Conservation (phyloP, 1,284 basidiomycete species). For the Golubevia sp. region DNA sequence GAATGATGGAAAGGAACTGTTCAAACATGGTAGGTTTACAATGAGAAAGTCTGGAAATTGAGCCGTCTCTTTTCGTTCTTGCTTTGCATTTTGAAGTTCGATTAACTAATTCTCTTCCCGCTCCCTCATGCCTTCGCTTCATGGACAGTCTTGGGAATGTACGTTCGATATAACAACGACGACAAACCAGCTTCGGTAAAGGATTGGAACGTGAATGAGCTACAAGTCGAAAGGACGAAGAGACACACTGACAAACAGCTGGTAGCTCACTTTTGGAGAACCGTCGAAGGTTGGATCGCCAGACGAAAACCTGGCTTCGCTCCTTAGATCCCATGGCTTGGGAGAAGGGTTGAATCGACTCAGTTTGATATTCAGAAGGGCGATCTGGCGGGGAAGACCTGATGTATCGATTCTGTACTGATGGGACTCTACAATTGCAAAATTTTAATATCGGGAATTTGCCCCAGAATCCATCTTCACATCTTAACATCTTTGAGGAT, state of each 20-base stretch:
- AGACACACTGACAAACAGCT: constrained; percentile 94
- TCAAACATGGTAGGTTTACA: constrained; percentile 77
- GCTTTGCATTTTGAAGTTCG: not conserved
- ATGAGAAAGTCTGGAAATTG: not conserved
- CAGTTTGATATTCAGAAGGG: too few species aligned
- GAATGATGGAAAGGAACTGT: constrained; percentile 85
- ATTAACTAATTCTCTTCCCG: constrained; percentile 10
- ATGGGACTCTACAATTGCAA: too few species aligned
- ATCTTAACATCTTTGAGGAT: too few species aligned
- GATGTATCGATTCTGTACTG: too few species aligned
- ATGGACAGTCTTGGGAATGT: constrained; percentile 62
- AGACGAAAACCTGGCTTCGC: constrained; percentile 35
- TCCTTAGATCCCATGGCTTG: too few species aligned
- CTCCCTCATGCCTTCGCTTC: too few species aligned
- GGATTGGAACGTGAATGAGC: constrained; percentile 94
- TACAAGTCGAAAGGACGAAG: constrained; percentile 67
- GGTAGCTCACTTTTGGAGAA: constrained; percentile 93
- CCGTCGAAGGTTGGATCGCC: constrained; percentile 79
- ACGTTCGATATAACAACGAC: constrained; percentile 90
- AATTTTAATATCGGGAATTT: too few species aligned
- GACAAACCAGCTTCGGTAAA: constrained; percentile 83
- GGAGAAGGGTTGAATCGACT: too few species aligned
- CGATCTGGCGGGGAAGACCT: too few species aligned
- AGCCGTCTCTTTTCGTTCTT: constrained; percentile 2
- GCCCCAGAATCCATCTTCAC: too few species aligned